phyloP scores from a whole-genome alignment of 257 asterid species.

The Solanum chaucha region DNA sequence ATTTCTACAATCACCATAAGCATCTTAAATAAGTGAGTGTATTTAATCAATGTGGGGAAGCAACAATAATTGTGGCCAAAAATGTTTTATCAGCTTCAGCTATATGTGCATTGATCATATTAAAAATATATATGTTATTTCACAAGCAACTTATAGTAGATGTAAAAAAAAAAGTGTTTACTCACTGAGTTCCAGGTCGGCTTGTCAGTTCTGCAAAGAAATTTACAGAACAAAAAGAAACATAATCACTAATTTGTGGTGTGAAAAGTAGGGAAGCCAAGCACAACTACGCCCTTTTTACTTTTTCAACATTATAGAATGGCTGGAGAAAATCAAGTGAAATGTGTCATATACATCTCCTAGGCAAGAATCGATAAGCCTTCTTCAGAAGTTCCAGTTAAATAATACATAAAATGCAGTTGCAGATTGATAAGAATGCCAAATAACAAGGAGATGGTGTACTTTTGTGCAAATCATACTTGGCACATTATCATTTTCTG shows the following conservation, averaged over 20 bases:
- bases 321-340: neutral
- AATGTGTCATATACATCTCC: neutral
- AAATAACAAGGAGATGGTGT: neutral
- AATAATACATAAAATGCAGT: neutral
- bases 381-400: neutral
- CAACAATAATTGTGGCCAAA: neutral
- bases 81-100: neutral
- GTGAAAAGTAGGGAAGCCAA: neutral
- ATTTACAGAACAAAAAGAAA: neutral
- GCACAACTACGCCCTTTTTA: neutral
- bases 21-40: neutral
- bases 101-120: neutral
- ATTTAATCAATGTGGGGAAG: neutral
- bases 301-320: neutral
- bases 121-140: neutral
- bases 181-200: slow-evolving; percentile 97
- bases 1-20: neutral
- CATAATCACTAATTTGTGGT: slow-evolving; percentile 10
- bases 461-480: neutral
- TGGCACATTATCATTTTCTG: neutral
- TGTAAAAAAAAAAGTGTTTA: neutral
- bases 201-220: slow-evolving; percentile 59
- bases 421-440: neutral
- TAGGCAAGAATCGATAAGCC: neutral
- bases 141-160: slow-evolving; percentile 1